A percentile compares a stretch with the other conserved stretches of the same genome.
phyloP scores from a whole-genome alignment of 1,284 basidiomycete genomes.

The Lignosus rhinocerotis region DNA sequence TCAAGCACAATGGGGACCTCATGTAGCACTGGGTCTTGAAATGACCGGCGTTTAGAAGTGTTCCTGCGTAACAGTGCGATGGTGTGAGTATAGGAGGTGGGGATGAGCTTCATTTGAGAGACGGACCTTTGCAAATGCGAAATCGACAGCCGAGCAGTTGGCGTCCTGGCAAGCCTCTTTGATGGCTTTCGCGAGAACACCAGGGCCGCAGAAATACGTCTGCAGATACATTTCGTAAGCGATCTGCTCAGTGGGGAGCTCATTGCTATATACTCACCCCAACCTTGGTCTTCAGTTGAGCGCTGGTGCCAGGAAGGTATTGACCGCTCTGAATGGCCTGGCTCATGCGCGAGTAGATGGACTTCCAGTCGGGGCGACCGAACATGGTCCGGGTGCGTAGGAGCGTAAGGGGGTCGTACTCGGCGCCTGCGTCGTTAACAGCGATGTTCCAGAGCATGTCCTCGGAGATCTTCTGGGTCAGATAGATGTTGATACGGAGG shows the following conservation, averaged over 20 bases:
- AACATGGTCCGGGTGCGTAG: slow-evolving; percentile 85
- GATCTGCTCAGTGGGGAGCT: neutral
- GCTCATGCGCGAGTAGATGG: slow-evolving; percentile 72
- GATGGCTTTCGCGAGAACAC: slow-evolving; percentile 70
- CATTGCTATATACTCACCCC: slow-evolving; percentile 51
- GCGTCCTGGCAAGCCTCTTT: slow-evolving; percentile 65
- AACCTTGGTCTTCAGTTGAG: slow-evolving; percentile 79
- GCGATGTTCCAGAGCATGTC: slow-evolving; percentile 91
- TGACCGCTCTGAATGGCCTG: slow-evolving; percentile 76
- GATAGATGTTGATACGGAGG: slow-evolving; percentile 86
- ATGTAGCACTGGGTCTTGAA: slow-evolving; percentile 6
- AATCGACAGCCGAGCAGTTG: slow-evolving; percentile 58
- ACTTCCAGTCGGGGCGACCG: slow-evolving; percentile 84
- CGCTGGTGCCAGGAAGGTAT: slow-evolving; percentile 76
- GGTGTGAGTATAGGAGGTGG: slow-evolving; percentile 2
- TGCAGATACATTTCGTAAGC: slow-evolving; percentile 30
- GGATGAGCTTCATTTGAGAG: neutral
- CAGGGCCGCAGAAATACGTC: slow-evolving; percentile 87
- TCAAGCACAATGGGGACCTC: slow-evolving; percentile 1
- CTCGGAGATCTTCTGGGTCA: slow-evolving; percentile 82
- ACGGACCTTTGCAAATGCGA: slow-evolving; percentile 76
- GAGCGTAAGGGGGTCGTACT: slow-evolving; percentile 83
- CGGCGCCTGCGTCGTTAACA: slow-evolving; percentile 80
- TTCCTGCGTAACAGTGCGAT: slow-evolving; percentile 41
- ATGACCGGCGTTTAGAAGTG: slow-evolving; percentile 50